Conservation (phyloP, 148 eudicot genomes). For the Silene latifolia region DNA sequence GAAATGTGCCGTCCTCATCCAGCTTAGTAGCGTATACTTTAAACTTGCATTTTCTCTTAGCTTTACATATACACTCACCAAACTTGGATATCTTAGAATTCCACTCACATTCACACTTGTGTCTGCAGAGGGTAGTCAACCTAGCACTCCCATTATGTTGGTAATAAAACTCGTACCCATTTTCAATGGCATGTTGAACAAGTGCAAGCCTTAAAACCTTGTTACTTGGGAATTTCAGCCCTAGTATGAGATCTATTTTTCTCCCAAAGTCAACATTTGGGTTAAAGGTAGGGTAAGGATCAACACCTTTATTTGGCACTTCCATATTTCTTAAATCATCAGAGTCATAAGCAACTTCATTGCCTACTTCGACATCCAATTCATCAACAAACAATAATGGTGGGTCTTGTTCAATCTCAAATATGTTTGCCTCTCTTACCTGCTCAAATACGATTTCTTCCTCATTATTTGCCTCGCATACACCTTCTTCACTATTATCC, state of each 20-base stretch:
- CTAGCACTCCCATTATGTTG: neutral
- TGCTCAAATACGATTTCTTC: no score
- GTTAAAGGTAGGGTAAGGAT: neutral
- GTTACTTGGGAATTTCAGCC: neutral
- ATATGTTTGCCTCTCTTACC: no score
- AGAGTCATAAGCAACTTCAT: neutral
- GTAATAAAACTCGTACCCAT: no score
- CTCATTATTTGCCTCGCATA: no score
- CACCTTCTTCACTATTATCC: neutral
- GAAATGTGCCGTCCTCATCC: neutral
- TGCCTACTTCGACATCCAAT: neutral
- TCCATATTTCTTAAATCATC: neutral
- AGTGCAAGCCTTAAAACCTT: constrained; percentile 5
- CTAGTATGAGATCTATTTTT: neutral
- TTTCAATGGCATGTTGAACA: neutral
- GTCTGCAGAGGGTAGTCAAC: neutral
- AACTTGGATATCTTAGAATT: neutral
- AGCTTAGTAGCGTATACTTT: neutral
- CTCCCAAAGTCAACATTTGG: neutral
- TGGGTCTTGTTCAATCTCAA: neutral
- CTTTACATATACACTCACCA: neutral
- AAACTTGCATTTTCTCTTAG: neutral
- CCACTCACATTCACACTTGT: no score
- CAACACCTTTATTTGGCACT: neutral
- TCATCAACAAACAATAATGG: neutral